These are phyloP conservation scores for Hymenoscyphus salicellus DNA, from an alignment of 2,329 filamentous ascomycete genomes.

Conservation along the genomic window DNA sequence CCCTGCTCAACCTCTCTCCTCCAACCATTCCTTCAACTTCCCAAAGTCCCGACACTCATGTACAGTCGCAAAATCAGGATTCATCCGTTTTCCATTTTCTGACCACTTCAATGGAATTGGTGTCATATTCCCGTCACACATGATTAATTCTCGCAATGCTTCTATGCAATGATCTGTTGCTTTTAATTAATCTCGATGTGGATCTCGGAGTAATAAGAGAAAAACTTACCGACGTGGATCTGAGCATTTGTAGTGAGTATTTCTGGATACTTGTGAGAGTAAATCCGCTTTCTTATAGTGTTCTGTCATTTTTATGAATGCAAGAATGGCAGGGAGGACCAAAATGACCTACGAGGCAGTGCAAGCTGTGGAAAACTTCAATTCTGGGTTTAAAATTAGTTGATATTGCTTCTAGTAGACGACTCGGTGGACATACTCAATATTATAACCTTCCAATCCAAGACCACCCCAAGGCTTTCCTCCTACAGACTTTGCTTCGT, in stretches of 20 bases:
- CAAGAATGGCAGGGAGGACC: background rate
- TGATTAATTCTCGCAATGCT: conserved; percentile 8
- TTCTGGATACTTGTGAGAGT: background rate
- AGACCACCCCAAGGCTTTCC: background rate
- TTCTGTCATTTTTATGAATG: background rate
- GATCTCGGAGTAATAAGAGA: background rate
- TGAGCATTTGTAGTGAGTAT: background rate
- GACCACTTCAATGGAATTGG: conserved; percentile 11
- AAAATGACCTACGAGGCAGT: background rate
- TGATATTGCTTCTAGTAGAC: background rate
- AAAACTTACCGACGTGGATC: background rate
- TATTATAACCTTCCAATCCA: background rate
- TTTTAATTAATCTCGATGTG: background rate
- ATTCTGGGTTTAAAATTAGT: background rate
- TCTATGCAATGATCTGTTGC: conserved; percentile 13
- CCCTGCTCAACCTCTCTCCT: background rate
- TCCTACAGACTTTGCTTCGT: background rate
- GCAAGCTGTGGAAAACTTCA: background rate
- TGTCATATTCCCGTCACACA: conserved; percentile 14
- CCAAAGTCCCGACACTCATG: conserved; percentile 10
- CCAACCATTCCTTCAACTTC: background rate
- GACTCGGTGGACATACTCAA: background rate
- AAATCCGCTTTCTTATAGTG: background rate
- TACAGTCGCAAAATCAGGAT: conserved; percentile 6
- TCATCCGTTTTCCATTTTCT: conserved; percentile 8